Evolutionary conservation across 1,139 yeast genomes (phyloP).

Genomic region (Candida sp.): DNA sequence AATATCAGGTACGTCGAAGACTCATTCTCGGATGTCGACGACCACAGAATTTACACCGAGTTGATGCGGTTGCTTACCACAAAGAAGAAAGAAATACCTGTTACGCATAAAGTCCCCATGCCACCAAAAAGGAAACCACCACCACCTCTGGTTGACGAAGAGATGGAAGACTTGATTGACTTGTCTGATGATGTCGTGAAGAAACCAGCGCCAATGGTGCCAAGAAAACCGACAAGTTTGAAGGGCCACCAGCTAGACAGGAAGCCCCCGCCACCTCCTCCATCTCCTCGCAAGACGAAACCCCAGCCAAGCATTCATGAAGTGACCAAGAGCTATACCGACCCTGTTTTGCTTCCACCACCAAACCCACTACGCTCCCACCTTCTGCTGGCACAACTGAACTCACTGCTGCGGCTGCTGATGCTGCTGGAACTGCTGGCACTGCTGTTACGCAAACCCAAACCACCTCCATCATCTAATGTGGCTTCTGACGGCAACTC

Average conservation of each 20-base stretch:
- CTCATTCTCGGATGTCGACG: slow-evolving; percentile 63
- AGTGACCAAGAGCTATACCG: slow-evolving; percentile 6
- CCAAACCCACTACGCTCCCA: background rate
- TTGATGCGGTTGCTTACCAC: slow-evolving; percentile 19
- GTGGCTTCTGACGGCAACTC: slow-evolving; percentile 16
- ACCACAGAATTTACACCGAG: slow-evolving; percentile 41
- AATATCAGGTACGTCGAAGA: slow-evolving; percentile 81
- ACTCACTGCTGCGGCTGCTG: background rate
- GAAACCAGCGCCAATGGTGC: slow-evolving; percentile 36
- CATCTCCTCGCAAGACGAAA: background rate
- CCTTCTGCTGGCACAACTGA: background rate
- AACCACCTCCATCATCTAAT: slow-evolving; percentile 20
- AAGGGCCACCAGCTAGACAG: slow-evolving; percentile 25
- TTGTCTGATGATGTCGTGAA: slow-evolving; percentile 26
- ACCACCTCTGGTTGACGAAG: slow-evolving; percentile 10
- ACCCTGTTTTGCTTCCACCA: slow-evolving; percentile 3
- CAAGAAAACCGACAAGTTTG: slow-evolving; percentile 40
- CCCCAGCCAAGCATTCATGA: background rate
- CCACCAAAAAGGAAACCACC: slow-evolving; percentile 4
- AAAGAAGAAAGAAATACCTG: slow-evolving; percentile 16
- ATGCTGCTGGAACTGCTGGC: background rate
- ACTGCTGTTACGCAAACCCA: background rate
- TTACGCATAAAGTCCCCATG: slow-evolving; percentile 1
- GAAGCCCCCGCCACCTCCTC: slow-evolving; percentile 27
- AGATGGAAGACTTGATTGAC: slow-evolving; percentile 37